Percentiles rank a stretch among this genome's conserved stretches.
Evolutionary conservation across 2,329 filamentous ascomycete species (phyloP).

Genomic region (Aspergillus awamori): DNA sequence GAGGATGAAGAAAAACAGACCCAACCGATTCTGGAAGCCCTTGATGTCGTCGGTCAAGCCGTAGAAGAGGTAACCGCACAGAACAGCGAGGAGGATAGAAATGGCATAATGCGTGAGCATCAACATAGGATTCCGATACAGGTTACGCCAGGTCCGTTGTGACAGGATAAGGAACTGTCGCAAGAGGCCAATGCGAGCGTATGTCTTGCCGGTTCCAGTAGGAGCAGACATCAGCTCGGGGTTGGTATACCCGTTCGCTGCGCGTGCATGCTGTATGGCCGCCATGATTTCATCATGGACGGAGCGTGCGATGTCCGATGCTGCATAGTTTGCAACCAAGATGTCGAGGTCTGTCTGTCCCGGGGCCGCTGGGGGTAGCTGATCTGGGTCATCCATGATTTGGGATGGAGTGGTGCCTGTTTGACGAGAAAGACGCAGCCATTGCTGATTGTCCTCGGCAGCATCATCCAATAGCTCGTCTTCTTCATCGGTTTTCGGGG

Average conservation of each 20-base stretch:
- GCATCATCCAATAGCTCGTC: slow-evolving; percentile 56
- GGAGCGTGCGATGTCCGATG: slow-evolving; percentile 73
- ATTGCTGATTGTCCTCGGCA: slow-evolving; percentile 57
- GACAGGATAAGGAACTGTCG: slow-evolving; percentile 90
- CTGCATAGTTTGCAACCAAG: slow-evolving; percentile 73
- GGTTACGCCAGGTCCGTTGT: slow-evolving; percentile 89
- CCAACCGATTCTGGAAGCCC: slow-evolving; percentile 95
- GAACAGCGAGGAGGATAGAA: slow-evolving; percentile 88
- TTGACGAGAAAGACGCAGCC: slow-evolving; percentile 62
- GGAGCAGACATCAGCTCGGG: slow-evolving; percentile 54
- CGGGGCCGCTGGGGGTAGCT: slow-evolving; percentile 61
- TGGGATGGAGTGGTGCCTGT: slow-evolving; percentile 59
- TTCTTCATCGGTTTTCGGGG: slow-evolving; percentile 67
- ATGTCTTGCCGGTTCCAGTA: slow-evolving; percentile 71
- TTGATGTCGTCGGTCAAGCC: slow-evolving; percentile 93
- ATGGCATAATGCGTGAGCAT: slow-evolving; percentile 99
- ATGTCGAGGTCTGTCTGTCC: slow-evolving; percentile 78
- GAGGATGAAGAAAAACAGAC: slow-evolving; percentile 95
- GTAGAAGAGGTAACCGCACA: slow-evolving; percentile 95
- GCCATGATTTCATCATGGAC: slow-evolving; percentile 78
- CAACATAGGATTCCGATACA: slow-evolving; percentile 95
- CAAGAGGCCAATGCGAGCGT: slow-evolving; percentile 75
- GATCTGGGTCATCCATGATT: slow-evolving; percentile 69
- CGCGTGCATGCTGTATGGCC: slow-evolving; percentile 65
- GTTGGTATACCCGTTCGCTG: slow-evolving; percentile 68